Base-by-base conservation (phyloP, 768 basidiomycete genomes). In the Tulasnella sp. region DNA sequence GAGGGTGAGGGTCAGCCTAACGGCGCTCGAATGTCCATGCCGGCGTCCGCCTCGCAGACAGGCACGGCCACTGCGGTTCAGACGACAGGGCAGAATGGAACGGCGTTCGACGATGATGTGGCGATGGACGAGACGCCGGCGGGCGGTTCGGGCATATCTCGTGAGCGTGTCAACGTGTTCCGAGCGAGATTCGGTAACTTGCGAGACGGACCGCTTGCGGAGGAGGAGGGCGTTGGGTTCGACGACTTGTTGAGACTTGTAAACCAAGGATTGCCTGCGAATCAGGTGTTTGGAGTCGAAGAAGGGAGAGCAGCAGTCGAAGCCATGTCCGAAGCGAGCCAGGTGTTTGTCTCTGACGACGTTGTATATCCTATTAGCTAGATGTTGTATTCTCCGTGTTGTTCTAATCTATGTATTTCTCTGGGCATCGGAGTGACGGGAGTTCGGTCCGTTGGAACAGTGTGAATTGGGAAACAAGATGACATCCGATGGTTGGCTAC, bases 301-400 rank as follows among this genome's bases (percentile, higher is more conserved):
- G 96, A 98, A 79, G 96, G 91, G 1, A 87, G 86, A 5, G 82
- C 84, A 69, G 87, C 89, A 29, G 89, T 90, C 72, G 83, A 87
- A 75, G 80, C 83, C 40, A 97, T 98, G 95, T 76, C 77, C 66
- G 88, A 89, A 19, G 83, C 82, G 14, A 89, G 92, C 76, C 90
- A 95, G 80, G 82, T 98, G 74, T 93, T 97, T 91, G 84, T 94
- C 76, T 90, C 89, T 75, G 92, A 91, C 37, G 91, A 89, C 37
- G 88, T 92, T 72, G 86, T 95, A 69, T 95, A 95, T 82, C 93
- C 89, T 80, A 87, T 94, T 72, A 59, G 52, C 52, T 59, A 59
- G 22, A 32, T 12, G 52, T 59, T 11, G 2, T 59, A 29, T 59
- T 26, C 52, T 22, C 32, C 32, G 11, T 59, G 52, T 9, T 32